A percentile compares a stretch with the other conserved stretches of the same genome.
Conservation (phyloP, 208 protist genomes). For the Trypanosoma platydactyli region DNA sequence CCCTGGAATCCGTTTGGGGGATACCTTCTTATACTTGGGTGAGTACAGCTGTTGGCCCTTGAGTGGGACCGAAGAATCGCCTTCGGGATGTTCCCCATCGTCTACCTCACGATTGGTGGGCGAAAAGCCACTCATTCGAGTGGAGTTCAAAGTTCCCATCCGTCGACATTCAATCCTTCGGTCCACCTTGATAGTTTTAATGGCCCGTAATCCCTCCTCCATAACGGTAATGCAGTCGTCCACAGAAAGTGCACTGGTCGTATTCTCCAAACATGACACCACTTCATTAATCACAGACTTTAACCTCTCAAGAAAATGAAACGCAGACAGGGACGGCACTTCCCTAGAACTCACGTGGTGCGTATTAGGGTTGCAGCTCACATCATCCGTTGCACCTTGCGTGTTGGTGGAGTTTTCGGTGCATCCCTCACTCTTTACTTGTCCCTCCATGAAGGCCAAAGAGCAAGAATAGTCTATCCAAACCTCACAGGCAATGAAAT, state of each 20-base stretch:
- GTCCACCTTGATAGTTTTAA: constrained; percentile 68
- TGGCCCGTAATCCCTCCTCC: constrained; percentile 58
- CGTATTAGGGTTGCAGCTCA: neutral
- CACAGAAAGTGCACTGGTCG: constrained; percentile 46
- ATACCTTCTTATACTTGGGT: constrained; percentile 41
- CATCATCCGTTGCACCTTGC: constrained; percentile 6
- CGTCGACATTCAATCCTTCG: constrained; percentile 49
- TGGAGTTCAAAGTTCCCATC: constrained; percentile 16
- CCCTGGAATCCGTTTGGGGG: constrained; percentile 39
- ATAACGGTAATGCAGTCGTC: constrained; percentile 69
- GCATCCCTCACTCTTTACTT: neutral
- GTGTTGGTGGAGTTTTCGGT: constrained; percentile 12
- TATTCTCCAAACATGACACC: constrained; percentile 43
- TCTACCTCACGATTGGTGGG: constrained; percentile 34
- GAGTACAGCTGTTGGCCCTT: constrained; percentile 21
- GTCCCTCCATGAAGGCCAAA: neutral
- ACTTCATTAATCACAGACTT: constrained; percentile 70
- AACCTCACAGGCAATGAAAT: too few species aligned
- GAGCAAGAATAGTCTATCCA: neutral
- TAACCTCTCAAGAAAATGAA: constrained; percentile 42
- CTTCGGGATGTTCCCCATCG: constrained; percentile 15
- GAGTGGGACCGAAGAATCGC: constrained; percentile 3
- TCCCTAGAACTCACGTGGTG: constrained; percentile 5
- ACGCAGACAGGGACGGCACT: neutral
- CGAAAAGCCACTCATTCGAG: constrained; percentile 9